Evolutionary conservation across 2,329 filamentous ascomycete species (phyloP), one percentile per base, ranked within the genome.

Genomic region (Exutisphaerella laricina): DNA sequence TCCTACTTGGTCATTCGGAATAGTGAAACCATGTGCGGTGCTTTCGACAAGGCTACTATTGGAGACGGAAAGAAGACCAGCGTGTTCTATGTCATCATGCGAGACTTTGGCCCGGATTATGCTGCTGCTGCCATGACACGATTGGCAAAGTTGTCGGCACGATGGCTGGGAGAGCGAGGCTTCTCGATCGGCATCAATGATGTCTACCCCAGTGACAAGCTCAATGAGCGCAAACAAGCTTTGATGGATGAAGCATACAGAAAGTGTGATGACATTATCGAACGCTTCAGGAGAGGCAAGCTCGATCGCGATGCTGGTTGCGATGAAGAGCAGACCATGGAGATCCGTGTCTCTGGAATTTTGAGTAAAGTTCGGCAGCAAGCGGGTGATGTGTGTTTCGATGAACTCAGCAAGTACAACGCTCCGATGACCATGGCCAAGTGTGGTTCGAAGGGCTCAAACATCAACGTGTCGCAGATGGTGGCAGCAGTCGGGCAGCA

Each of bases 401-500:
- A 82, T 21, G 88, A 90, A 39, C 73, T 98, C 25, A 96, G 88
- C 69, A 84, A 80, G 51, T 88, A 88, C 70, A 98, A 98, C 57
- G 83, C 92, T 0, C 89, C 92, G 4, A 74, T 97, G 51, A 84
- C 95, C 69, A 98, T 98, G 92, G 92, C 92, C 48, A 92, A 87
- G 49, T 97, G 88, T 9, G 92, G 92, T 36, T 97, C 90, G 41
- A 98, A 98, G 66, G 92, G 92, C 63, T 95, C 88, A 4, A 85
- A 87, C 57, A 94, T 98, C 72, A 98, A 98, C 73, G 92, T 98
- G 23, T 92, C 92, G 6, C 92, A 98, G 70, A 98, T 98, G 92
- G 85, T 97, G 62, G 90, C 92, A 43, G 82, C 89, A 46, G 92
- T 98, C 61, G 92, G 92, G 38, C 92, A 98, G 68, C 92, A 98